Evolutionary conservation across 331 rosid species (phyloP).

Genomic region (Acacia concinna): DNA sequence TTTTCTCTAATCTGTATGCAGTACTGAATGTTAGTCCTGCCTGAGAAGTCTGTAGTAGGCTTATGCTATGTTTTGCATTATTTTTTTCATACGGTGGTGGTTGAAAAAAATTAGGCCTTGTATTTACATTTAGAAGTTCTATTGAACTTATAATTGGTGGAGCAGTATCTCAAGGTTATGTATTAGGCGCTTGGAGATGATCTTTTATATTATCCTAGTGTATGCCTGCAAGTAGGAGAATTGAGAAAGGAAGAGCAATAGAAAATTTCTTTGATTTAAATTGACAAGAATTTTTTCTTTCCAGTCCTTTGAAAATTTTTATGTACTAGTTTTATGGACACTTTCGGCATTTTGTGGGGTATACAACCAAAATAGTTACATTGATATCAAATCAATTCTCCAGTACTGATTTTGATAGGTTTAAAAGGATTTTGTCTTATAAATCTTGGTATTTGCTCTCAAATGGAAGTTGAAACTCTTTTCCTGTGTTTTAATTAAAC

Average conservation of each 20-base stretch:
- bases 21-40: not conserved
- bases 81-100: not conserved
- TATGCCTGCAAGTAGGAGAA: not conserved
- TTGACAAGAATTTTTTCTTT: not conserved
- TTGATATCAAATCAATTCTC: slow-evolving; percentile 17
- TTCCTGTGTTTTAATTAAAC: not conserved
- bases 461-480: not conserved
- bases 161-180: slow-evolving; percentile 3
- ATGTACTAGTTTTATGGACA: not conserved
- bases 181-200: not conserved
- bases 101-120: not conserved
- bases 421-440: not conserved
- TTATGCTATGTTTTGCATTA: slow-evolving; percentile 1
- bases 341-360: not conserved
- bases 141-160: not conserved
- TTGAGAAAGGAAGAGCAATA: not conserved
- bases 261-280: not conserved
- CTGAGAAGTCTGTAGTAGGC: not conserved
- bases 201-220: slow-evolving; percentile 2
- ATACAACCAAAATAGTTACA: not conserved
- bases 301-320: not conserved
- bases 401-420: not conserved
- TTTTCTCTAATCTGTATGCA: not conserved
- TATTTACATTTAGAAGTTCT: slow-evolving; percentile 15
- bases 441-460: not conserved